Evolutionary conservation across 2,329 filamentous ascomycete species (phyloP), one percentile per base, ranked within the genome.

Genomic region (Fusarium miscanthi): DNA sequence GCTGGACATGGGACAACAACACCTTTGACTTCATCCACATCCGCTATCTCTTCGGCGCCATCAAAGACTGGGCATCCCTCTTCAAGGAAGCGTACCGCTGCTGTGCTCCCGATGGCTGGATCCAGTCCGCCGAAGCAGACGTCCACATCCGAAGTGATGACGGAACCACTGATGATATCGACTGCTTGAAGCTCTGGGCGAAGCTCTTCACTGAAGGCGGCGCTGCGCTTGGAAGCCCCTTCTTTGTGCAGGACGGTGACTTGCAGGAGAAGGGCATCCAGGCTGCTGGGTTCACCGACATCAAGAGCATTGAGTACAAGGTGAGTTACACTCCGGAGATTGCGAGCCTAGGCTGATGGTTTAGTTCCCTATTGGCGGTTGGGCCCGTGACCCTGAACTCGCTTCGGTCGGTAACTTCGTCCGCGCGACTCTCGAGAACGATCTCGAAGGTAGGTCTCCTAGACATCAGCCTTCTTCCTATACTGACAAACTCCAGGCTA

Each of bases 1-100:
- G 54, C 5, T 75, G 74, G 74, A 73, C 73, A 3, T 75, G 71
- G 68, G 46, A 74, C 2, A 4, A 63, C 1, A 69, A 75, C 21
- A 52, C 59, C 8, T 75, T 75, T 12, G 73, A 75, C 11, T 75
- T 75, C 6, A 60, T 75, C 42, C 74, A 75, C 40, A 73, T 75
- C 16, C 73, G 74, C 5, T 75, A 75, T 14, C 73, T 75, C 17
- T 75, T 75, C 19, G 74, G 74, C 5, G 74, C 74, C 19, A 70
- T 75, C 19, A 56, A 56, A 8, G 71, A 75, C 23, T 75, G 74
- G 74, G 4, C 48, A 0, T 37, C 42, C 6, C 38, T 76, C 0
- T 75, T 62, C 23, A 63, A 73, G 25, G 62, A 76, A 37, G 73
- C 70, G 5, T 68, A 62, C 33, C 74, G 74, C 23, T 70, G 73